phyloP scores from a whole-genome alignment of 169 alveolate species.

The Cryptosporidium muris region DNA sequence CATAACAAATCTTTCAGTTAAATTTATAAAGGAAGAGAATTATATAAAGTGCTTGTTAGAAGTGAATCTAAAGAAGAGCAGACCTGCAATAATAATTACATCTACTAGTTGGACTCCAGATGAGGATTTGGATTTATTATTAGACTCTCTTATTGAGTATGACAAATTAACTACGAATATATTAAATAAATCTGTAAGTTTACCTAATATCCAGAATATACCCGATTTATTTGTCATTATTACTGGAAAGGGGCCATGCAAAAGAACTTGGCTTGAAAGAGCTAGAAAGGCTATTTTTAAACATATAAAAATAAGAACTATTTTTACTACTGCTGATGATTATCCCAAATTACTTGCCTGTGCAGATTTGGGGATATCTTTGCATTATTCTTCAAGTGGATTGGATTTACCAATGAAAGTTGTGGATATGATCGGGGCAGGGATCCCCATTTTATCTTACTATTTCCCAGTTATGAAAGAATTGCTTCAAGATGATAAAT shows the following conservation, averaged over 20 bases:
- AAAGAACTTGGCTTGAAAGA: conserved; percentile 74
- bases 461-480: conserved; percentile 74
- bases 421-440: conserved; percentile 91
- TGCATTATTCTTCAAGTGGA: conserved; percentile 89
- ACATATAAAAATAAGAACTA: conserved; percentile 80
- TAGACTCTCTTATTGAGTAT: conserved; percentile 74
- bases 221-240: conserved; percentile 79
- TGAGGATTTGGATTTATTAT: conserved; percentile 79
- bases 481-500: conserved; percentile 12
- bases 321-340: conserved; percentile 88
- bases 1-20: conserved; percentile 8
- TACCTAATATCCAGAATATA: conserved; percentile 21
- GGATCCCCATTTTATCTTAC: conserved; percentile 85
- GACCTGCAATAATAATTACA: conserved; percentile 85
- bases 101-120: conserved; percentile 93
- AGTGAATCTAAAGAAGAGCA: conserved; percentile 49
- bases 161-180: conserved; percentile 10
- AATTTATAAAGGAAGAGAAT: not conserved
- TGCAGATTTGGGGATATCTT: conserved; percentile 88
- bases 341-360: conserved; percentile 86
- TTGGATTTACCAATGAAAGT: conserved; percentile 93
- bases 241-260: conserved; percentile 89
- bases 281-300: conserved; percentile 73
- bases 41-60: conserved; percentile 1
- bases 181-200: not conserved